These are phyloP conservation scores for Hymenoscyphus linearis DNA, from an alignment of 2,329 filamentous ascomycete species.

Conservation along the genomic window DNA sequence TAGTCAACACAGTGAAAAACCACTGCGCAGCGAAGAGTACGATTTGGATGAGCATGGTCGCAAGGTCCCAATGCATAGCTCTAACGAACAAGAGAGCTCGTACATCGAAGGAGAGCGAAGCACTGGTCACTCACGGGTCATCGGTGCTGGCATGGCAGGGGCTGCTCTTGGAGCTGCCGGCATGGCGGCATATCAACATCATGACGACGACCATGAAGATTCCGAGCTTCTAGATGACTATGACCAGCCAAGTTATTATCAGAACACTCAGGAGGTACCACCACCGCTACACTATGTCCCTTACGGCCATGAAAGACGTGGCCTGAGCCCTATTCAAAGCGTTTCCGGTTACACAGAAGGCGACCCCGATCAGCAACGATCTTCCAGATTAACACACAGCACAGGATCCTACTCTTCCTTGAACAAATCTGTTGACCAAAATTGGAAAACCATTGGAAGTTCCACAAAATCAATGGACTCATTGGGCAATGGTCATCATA, in stretches of 20 bases:
- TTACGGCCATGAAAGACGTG: slow-evolving; percentile 63
- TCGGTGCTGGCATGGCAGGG: slow-evolving; percentile 20
- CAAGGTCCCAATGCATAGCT: slow-evolving; percentile 28
- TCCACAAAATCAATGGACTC: slow-evolving; percentile 45
- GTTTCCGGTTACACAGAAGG: slow-evolving; percentile 80
- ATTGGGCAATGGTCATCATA: slow-evolving; percentile 24
- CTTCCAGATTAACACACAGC: slow-evolving; percentile 49
- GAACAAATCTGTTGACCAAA: slow-evolving; percentile 48
- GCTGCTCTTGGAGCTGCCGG: slow-evolving; percentile 34
- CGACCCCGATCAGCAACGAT: slow-evolving; percentile 53
- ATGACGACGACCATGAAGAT: slow-evolving; percentile 26
- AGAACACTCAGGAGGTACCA: slow-evolving; percentile 51
- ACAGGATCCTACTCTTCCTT: slow-evolving; percentile 58
- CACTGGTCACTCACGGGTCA: slow-evolving; percentile 21
- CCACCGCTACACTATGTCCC: slow-evolving; percentile 61
- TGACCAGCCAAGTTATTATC: slow-evolving; percentile 37
- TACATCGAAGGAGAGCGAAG: slow-evolving; percentile 30
- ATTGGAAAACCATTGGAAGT: slow-evolving; percentile 40
- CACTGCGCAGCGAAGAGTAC: slow-evolving; percentile 34
- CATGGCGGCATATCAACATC: slow-evolving; percentile 36
- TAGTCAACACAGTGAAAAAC: slow-evolving; percentile 40
- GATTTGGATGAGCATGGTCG: slow-evolving; percentile 32
- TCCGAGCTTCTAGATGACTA: slow-evolving; percentile 25
- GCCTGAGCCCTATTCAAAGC: slow-evolving; percentile 84
- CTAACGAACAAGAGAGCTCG: slow-evolving; percentile 23